Evolutionary conservation across 345 rosid species (phyloP).

Genomic region (Populus simonii): DNA sequence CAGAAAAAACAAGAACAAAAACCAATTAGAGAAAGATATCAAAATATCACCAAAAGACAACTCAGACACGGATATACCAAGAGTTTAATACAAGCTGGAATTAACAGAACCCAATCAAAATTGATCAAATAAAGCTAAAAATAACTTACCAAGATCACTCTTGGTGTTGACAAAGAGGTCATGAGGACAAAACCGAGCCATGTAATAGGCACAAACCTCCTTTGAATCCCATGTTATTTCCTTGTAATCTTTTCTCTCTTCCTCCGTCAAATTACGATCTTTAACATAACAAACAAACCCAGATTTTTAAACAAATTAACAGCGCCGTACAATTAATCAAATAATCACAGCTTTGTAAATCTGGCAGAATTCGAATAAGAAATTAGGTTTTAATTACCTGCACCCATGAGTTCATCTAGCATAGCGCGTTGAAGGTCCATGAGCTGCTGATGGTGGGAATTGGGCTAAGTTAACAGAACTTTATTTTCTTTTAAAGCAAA

Average conservation of each 20-base stretch:
- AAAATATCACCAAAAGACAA: background rate
- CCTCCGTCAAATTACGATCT: slow-evolving; percentile 93
- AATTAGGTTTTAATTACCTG: slow-evolving; percentile 41
- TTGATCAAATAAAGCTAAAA: background rate
- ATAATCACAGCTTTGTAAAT: background rate
- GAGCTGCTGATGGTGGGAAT: background rate
- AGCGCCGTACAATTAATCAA: background rate
- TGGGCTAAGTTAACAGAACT: background rate
- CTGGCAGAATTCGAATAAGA: background rate
- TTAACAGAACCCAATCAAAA: background rate
- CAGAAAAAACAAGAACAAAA: slow-evolving; percentile 14
- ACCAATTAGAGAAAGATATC: background rate
- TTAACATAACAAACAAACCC: background rate
- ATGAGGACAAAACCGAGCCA: slow-evolving; percentile 98
- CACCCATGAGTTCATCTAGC: slow-evolving; percentile 96
- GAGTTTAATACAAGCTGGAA: background rate
- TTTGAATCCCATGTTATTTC: slow-evolving; percentile 90
- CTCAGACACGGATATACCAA: background rate
- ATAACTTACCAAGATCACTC: slow-evolving; percentile 85
- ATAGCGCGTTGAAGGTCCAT: slow-evolving; percentile 98
- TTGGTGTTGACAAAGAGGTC: slow-evolving; percentile 97
- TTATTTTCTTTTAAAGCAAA: background rate
- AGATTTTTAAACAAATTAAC: background rate
- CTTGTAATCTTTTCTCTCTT: slow-evolving; percentile 75
- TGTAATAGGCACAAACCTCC: slow-evolving; percentile 86